Conservation (phyloP, 2,329 filamentous ascomycete species). For the Knufia petricola region DNA sequence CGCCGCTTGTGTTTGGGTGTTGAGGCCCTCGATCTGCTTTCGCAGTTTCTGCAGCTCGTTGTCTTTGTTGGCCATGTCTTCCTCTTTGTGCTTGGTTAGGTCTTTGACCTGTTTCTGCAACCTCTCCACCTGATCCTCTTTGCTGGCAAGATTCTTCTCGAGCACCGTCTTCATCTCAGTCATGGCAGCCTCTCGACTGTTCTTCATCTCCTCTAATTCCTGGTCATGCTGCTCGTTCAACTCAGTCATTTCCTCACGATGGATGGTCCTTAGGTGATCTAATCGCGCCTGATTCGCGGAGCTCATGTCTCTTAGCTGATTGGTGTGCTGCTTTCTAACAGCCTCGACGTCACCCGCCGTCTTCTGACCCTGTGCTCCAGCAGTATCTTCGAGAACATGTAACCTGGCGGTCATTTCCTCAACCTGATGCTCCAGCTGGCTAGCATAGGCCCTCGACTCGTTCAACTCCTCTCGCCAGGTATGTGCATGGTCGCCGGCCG, state of each 20-base stretch:
- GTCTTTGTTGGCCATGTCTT: neutral
- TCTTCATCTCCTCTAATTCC: slow-evolving; percentile 33
- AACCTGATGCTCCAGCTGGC: slow-evolving; percentile 23
- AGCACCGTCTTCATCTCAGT: slow-evolving; percentile 27
- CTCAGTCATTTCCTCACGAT: slow-evolving; percentile 29
- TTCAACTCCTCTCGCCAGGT: slow-evolving; percentile 10
- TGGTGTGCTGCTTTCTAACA: slow-evolving; percentile 18
- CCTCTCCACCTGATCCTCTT: slow-evolving; percentile 1
- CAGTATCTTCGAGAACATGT: slow-evolving; percentile 31
- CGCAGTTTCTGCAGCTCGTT: neutral
- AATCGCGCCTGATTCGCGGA: slow-evolving; percentile 8
- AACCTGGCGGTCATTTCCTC: slow-evolving; percentile 29
- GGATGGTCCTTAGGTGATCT: slow-evolving; percentile 21
- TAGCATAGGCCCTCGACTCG: slow-evolving; percentile 14
- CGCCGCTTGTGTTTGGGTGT: slow-evolving; percentile 1
- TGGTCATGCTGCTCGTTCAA: slow-evolving; percentile 27
- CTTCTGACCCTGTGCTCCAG: slow-evolving; percentile 32
- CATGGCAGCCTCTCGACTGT: slow-evolving; percentile 37
- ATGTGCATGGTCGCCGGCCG: slow-evolving; percentile 7
- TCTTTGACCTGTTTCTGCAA: neutral
- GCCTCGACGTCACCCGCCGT: slow-evolving; percentile 29
- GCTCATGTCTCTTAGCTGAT: slow-evolving; percentile 29
- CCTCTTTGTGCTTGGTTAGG: neutral
- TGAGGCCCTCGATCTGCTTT: slow-evolving; percentile 8
- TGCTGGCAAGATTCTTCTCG: neutral